Percentiles rank a stretch among this genome's conserved stretches.
Evolutionary conservation across 768 basidiomycete genomes (phyloP).

Genomic region (Ramaria rubella): DNA sequence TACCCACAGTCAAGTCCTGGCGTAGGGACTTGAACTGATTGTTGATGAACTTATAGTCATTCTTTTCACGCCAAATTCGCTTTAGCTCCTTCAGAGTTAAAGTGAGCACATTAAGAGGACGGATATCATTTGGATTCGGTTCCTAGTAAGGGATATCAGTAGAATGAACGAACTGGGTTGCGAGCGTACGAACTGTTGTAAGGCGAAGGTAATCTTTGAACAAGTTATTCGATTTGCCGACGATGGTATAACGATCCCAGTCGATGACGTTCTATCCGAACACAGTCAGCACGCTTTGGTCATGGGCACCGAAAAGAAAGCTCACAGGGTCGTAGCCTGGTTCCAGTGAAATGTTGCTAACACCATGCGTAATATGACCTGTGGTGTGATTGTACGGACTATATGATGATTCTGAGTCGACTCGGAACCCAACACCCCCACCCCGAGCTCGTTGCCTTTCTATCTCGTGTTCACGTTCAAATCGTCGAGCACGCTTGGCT

Average conservation of each 20-base stretch:
- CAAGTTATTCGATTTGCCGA: constrained; percentile 79
- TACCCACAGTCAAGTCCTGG: constrained; percentile 90
- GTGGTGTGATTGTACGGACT: constrained; percentile 35
- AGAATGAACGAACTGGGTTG: neutral
- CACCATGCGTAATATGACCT: constrained; percentile 8
- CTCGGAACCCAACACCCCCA: constrained; percentile 34
- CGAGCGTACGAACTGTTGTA: constrained; percentile 59
- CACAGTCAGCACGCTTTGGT: constrained; percentile 1
- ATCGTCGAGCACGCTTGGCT: constrained; percentile 76
- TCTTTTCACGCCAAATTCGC: constrained; percentile 75
- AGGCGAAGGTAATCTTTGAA: constrained; percentile 96
- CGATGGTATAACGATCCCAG: constrained; percentile 95
- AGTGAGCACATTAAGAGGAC: constrained; percentile 78
- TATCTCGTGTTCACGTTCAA: constrained; percentile 84
- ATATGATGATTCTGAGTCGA: constrained; percentile 35
- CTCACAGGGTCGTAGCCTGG: constrained; percentile 61
- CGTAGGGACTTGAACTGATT: constrained; percentile 97
- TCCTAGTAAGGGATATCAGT: constrained; percentile 48
- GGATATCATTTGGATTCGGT: constrained; percentile 89
- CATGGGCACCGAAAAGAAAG: constrained; percentile 17
- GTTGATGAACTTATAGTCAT: constrained; percentile 84
- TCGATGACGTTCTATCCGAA: constrained; percentile 80
- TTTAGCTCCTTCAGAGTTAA: constrained; percentile 84
- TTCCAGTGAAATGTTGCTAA: constrained; percentile 18
- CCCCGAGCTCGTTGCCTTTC: constrained; percentile 57